Evolutionary conservation across 1,139 yeast species (phyloP).

Genomic region (Yamadazyma spencermartinsiae): DNA sequence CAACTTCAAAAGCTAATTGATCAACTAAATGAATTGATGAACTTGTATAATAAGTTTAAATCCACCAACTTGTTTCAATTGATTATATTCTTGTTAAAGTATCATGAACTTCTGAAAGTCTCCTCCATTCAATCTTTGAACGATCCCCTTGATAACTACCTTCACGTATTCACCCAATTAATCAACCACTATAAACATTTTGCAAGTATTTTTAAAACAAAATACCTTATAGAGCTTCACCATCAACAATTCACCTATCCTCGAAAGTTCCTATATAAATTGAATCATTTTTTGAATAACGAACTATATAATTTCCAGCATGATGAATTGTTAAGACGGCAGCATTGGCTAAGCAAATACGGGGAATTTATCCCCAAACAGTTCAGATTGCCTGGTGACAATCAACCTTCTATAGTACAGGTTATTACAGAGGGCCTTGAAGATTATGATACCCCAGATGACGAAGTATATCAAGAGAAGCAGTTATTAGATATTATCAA

Average conservation of each 20-base stretch:
- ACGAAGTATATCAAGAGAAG: conserved; percentile 23
- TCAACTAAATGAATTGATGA: conserved; percentile 19
- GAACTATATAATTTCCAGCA: conserved; percentile 35
- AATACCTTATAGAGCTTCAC: conserved; percentile 41
- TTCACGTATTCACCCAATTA: conserved; percentile 31
- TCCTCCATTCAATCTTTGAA: conserved; percentile 18
- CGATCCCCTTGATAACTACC: conserved; percentile 24
- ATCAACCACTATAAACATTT: conserved; percentile 40
- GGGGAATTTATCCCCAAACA: conserved; percentile 47
- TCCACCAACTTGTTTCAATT: conserved; percentile 26
- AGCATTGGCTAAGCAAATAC: conserved; percentile 38
- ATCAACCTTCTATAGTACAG: conserved; percentile 42
- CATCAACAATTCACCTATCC: conserved; percentile 45
- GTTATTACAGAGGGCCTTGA: conserved; percentile 44
- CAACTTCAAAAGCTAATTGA: conserved; percentile 19
- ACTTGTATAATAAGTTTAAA: conserved; percentile 24
- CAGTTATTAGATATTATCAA: conserved; percentile 25
- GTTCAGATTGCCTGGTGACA: conserved; percentile 43
- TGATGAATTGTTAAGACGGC: conserved; percentile 37
- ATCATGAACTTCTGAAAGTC: conserved; percentile 15
- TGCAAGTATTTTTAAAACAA: conserved; percentile 32
- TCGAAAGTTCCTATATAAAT: conserved; percentile 30
- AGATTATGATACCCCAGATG: conserved; percentile 27
- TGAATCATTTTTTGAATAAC: conserved; percentile 36
- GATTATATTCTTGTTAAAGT: conserved; percentile 22